Evolutionary conservation across 129 eudicot genomes (phyloP).

Genomic region (Heracleum sosnowskyi): DNA sequence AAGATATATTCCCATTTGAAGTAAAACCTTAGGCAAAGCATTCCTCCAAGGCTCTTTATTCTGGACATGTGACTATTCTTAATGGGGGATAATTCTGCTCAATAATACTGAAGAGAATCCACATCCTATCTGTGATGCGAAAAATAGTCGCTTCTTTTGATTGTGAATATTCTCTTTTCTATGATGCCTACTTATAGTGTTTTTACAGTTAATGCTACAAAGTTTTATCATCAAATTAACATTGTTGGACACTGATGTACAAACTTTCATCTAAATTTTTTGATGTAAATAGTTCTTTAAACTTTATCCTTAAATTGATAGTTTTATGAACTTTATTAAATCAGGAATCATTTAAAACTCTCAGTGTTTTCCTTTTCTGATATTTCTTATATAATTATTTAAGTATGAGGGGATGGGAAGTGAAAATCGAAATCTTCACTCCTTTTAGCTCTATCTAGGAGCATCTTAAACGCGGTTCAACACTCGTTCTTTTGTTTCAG

Average conservation of each 20-base stretch:
- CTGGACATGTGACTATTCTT: constrained; percentile 6
- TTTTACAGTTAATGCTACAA: too few species aligned
- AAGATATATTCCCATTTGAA: constrained; percentile 15
- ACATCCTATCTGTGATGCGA: constrained; percentile 15
- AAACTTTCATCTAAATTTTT: not conserved
- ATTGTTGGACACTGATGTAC: not conserved
- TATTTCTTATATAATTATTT: not conserved
- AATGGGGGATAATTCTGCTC: constrained; percentile 24
- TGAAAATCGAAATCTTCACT: not conserved
- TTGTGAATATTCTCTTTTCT: constrained; percentile 7
- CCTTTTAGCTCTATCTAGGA: not conserved
- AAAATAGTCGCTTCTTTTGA: constrained; percentile 16
- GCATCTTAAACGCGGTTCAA: not conserved
- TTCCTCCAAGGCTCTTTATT: constrained; percentile 4
- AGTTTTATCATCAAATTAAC: not conserved
- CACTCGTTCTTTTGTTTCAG: not conserved
- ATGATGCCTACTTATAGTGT: not conserved
- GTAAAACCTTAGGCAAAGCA: constrained; percentile 21
- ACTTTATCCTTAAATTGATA: not conserved
- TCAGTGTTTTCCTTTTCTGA: not conserved
- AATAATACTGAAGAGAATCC: constrained; percentile 28
- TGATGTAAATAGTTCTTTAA: not conserved
- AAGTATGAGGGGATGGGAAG: not conserved
- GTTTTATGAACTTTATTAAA: not conserved
- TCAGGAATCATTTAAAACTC: not conserved